phyloP scores from a whole-genome alignment of 495 filamentous ascomycete species.

The Trichodelitschia bisporula region DNA sequence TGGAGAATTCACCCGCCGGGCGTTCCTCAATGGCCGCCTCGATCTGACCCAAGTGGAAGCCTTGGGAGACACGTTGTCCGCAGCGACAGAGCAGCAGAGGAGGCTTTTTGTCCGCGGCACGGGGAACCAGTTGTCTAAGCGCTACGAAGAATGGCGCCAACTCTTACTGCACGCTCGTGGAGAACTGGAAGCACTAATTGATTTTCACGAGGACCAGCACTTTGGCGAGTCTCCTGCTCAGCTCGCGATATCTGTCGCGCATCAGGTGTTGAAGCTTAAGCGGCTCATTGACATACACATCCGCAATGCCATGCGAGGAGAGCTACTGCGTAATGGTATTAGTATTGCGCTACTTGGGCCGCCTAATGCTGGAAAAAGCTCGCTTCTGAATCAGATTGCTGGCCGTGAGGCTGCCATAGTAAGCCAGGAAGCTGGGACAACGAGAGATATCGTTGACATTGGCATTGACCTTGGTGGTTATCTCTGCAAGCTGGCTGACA shows the following conservation, averaged over 20 bases:
- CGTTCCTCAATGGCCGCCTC: slow-evolving; percentile 68
- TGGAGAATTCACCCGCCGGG: slow-evolving; percentile 83
- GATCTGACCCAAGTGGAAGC: slow-evolving; percentile 88
- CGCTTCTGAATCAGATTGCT: slow-evolving; percentile 73
- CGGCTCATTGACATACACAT: slow-evolving; percentile 39
- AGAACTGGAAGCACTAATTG: slow-evolving; percentile 85
- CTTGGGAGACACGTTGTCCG: slow-evolving; percentile 59
- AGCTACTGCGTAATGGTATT: slow-evolving; percentile 69
- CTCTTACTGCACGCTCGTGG: slow-evolving; percentile 58
- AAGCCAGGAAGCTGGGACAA: slow-evolving; percentile 74
- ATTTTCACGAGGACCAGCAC: slow-evolving; percentile 92
- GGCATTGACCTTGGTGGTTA: slow-evolving; percentile 77
- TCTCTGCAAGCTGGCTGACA: slow-evolving; percentile 74
- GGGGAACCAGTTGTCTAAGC: slow-evolving; percentile 28
- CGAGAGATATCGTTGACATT: slow-evolving; percentile 80
- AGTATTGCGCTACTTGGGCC: slow-evolving; percentile 66
- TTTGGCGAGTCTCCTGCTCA: slow-evolving; percentile 70
- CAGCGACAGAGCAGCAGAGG: slow-evolving; percentile 85
- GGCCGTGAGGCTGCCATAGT: slow-evolving; percentile 89
- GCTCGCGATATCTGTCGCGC: slow-evolving; percentile 40
- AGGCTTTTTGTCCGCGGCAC: slow-evolving; percentile 60
- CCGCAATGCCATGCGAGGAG: slow-evolving; percentile 54
- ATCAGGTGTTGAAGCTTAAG: slow-evolving; percentile 32
- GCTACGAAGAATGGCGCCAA: slow-evolving; percentile 67
- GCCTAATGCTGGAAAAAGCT: slow-evolving; percentile 91